Percentiles rank a stretch among this genome's conserved stretches.
phyloP scores from a whole-genome alignment of 306 rosid genomes.

The Psophocarpus tetragonolobus region DNA sequence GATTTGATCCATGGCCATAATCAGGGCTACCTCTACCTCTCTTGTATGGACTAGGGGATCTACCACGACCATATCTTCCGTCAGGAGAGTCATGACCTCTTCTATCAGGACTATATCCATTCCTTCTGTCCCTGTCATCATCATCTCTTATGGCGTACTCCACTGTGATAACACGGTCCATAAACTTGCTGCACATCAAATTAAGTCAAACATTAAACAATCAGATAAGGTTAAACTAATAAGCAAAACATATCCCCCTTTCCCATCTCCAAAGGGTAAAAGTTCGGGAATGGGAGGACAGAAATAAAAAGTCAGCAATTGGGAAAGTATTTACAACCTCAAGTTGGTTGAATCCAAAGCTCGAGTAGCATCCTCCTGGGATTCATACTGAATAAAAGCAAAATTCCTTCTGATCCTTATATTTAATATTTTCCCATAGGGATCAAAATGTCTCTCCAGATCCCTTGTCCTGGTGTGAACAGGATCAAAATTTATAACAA shows the following conservation, averaged over 20 bases:
- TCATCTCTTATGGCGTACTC: slow-evolving; percentile 87
- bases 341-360: slow-evolving; percentile 74
- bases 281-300: not conserved
- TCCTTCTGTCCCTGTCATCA: slow-evolving; percentile 56
- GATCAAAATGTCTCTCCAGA: slow-evolving; percentile 81
- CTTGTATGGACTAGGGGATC: slow-evolving; percentile 77
- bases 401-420: slow-evolving; percentile 86
- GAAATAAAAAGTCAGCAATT: not conserved
- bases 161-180: slow-evolving; percentile 82
- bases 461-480: slow-evolving; percentile 80
- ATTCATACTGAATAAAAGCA: slow-evolving; percentile 76
- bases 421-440: slow-evolving; percentile 68
- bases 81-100: slow-evolving; percentile 78
- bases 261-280: slow-evolving; percentile 7
- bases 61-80: slow-evolving; percentile 66
- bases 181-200: slow-evolving; percentile 65
- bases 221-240: not conserved
- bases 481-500: slow-evolving; percentile 85
- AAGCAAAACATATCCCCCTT: not conserved
- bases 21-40: slow-evolving; percentile 85
- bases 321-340: slow-evolving; percentile 55
- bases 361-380: slow-evolving; percentile 79
- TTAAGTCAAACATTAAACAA: slow-evolving; percentile 38
- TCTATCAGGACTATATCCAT: slow-evolving; percentile 76
- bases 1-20: slow-evolving; percentile 73